These are phyloP conservation scores for Puccinia polysora DNA, from an alignment of 1,284 basidiomycete genomes.

Conservation along the genomic window DNA sequence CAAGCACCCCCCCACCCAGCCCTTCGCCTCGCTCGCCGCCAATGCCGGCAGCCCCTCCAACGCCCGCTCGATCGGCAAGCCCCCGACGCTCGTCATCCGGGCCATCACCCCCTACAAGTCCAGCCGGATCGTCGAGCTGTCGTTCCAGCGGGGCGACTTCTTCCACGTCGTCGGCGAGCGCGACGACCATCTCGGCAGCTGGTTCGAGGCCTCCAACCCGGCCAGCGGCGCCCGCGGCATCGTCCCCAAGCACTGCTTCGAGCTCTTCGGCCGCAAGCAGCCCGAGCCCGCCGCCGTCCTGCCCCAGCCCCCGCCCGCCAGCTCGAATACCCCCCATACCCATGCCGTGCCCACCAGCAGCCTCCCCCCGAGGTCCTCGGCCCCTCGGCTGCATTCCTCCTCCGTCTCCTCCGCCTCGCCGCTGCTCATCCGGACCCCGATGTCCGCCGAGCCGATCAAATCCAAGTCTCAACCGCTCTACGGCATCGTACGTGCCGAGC, in stretches of 20 bases:
- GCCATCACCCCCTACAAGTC: conserved; percentile 71
- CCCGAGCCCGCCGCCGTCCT: background rate
- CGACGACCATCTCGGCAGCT: conserved; percentile 55
- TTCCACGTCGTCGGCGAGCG: conserved; percentile 86
- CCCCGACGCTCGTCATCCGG: conserved; percentile 92
- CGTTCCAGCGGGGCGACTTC: conserved; percentile 92
- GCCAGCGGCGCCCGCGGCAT: conserved; percentile 83
- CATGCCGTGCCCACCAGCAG: background rate
- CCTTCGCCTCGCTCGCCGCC: conserved; percentile 7
- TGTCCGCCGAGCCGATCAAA: background rate
- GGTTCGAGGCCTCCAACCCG: conserved; percentile 63
- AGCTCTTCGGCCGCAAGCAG: conserved; percentile 55
- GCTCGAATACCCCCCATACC: background rate
- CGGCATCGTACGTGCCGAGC: conserved; percentile 31
- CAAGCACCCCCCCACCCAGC: conserved; percentile 13
- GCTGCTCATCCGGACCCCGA: background rate
- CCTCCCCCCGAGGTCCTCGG: conserved; percentile 3
- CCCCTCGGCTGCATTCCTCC: conserved; percentile 17
- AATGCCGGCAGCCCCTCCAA: background rate
- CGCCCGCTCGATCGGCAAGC: conserved; percentile 54
- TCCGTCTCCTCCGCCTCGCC: background rate
- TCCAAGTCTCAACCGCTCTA: conserved; percentile 35
- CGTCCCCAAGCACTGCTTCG: conserved; percentile 78
- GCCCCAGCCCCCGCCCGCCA: background rate
- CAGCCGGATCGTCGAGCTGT: conserved; percentile 75